Evolutionary conservation across 495 filamentous ascomycete species (phyloP), one percentile per base, ranked within the genome.

Genomic region (Penicillium ucsense): DNA sequence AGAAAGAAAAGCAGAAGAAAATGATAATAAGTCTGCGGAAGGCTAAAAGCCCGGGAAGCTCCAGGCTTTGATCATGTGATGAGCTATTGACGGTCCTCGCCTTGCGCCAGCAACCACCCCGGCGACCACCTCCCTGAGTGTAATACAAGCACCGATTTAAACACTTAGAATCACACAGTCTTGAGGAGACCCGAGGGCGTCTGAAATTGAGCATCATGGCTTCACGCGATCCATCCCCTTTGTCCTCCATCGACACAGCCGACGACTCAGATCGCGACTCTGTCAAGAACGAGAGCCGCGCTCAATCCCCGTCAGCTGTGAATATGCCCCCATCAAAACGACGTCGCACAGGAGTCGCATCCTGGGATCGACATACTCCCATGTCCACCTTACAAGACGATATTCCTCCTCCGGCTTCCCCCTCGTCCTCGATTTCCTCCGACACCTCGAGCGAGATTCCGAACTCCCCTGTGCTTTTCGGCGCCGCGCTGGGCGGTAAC

Each of bases 371-470:
- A 40, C 70, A 74, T 27, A 76, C 75, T 4, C 73, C 75, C 20
- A 56, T 73, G 5, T 73, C 70, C 11, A 66, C 63, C 12, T 55
- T 62, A 47, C 64, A 62, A 41, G 73, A 72, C 47, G 67, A 68
- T 27, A 47, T 57, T 34, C 74, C 67, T 5, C 60, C 66, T 11
- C 68, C 70, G 8, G 52, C 67, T 30, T 72, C 67, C 4, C 70
- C 71, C 20, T 65, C 71, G 41, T 53, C 61, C 45, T 82, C 83
- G 28, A 84, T 97, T 53, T 94, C 88, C 38, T 86, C 82, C 37
- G 94, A 98, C 59, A 92, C 85, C 49, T 85, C 84, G 34, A 88
- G 88, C 63, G 84, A 86, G 48, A 78, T 95, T 38, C 74, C 75
- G 40, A 71, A 69, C 54, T 74, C 71, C 10, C 75, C 69, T 36